A percentile compares a stretch with the other conserved stretches of the same genome.
phyloP scores from a whole-genome alignment of 2,329 filamentous ascomycete species.

The Cordyceps farinosa region DNA sequence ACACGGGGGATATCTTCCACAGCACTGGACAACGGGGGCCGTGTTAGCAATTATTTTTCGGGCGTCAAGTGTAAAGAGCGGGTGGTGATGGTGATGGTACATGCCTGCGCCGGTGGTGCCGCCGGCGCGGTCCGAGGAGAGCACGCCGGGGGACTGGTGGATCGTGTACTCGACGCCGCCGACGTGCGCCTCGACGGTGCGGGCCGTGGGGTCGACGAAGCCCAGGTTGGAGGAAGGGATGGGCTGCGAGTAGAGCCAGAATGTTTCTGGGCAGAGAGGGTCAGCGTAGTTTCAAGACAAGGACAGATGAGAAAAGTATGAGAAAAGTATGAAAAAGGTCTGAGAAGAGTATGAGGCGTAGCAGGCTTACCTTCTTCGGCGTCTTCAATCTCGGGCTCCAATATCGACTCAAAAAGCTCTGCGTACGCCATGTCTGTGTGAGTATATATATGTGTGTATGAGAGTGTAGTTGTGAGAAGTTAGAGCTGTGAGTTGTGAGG shows the following conservation, averaged over 20 bases:
- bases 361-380: slow-evolving; percentile 44
- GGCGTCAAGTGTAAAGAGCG: neutral
- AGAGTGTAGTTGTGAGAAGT: neutral
- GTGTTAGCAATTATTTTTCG: neutral
- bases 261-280: slow-evolving; percentile 62
- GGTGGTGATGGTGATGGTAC: neutral
- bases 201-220: slow-evolving; percentile 72
- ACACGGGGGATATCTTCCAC: slow-evolving; percentile 84
- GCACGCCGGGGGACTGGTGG: slow-evolving; percentile 76
- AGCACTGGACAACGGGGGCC: slow-evolving; percentile 54
- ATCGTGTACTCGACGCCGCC: slow-evolving; percentile 69
- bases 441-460: neutral
- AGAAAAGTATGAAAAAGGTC: neutral
- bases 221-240: slow-evolving; percentile 76
- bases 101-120: slow-evolving; percentile 53
- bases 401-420: slow-evolving; percentile 27
- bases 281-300: neutral
- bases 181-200: slow-evolving; percentile 63
- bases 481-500: neutral
- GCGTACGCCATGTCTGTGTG: neutral
- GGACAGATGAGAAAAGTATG: neutral
- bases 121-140: slow-evolving; percentile 69
- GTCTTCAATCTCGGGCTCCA: slow-evolving; percentile 46
- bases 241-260: slow-evolving; percentile 75
- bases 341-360: neutral